These are phyloP conservation scores for Eremothecium cymbalariae DNA, from an alignment of 1,139 yeast species.

Conservation along the genomic window DNA sequence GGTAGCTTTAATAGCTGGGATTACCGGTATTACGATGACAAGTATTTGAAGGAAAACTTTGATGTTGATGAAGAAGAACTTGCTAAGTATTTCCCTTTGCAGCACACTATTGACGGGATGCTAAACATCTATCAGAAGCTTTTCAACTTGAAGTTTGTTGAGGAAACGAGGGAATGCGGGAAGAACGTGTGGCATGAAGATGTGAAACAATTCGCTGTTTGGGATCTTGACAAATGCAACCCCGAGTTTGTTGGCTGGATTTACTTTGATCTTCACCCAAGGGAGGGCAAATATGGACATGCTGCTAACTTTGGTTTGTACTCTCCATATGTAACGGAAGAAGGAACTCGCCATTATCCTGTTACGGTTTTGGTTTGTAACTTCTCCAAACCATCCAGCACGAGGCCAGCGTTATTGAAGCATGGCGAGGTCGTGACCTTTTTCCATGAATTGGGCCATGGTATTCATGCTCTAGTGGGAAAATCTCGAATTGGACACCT, in stretches of 20 bases:
- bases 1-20: conserved; percentile 67
- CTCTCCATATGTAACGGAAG: conserved; percentile 48
- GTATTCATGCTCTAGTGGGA: conserved; percentile 71
- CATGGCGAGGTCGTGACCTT: conserved; percentile 76
- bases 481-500: conserved; percentile 56
- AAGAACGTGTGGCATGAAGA: conserved; percentile 65
- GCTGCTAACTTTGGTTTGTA: conserved; percentile 73
- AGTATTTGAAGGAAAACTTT: conserved; percentile 56
- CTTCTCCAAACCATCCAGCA: conserved; percentile 65
- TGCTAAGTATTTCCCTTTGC: conserved; percentile 71
- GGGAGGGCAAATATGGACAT: conserved; percentile 80
- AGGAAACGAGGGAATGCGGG: conserved; percentile 36
- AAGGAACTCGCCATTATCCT: conserved; percentile 51
- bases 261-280: conserved; percentile 74
- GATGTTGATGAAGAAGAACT: conserved; percentile 65
- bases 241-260: conserved; percentile 72
- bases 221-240: conserved; percentile 43
- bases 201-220: conserved; percentile 66
- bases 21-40: conserved; percentile 53
- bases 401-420: conserved; percentile 66
- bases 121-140: conserved; percentile 58
- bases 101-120: conserved; percentile 60
- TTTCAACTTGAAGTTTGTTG: conserved; percentile 58
- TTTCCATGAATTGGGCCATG: conserved; percentile 88
- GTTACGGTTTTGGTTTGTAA: conserved; percentile 77